phyloP scores from a whole-genome alignment of 2,329 filamentous ascomycete species.

The Hypoxylon sp. region DNA sequence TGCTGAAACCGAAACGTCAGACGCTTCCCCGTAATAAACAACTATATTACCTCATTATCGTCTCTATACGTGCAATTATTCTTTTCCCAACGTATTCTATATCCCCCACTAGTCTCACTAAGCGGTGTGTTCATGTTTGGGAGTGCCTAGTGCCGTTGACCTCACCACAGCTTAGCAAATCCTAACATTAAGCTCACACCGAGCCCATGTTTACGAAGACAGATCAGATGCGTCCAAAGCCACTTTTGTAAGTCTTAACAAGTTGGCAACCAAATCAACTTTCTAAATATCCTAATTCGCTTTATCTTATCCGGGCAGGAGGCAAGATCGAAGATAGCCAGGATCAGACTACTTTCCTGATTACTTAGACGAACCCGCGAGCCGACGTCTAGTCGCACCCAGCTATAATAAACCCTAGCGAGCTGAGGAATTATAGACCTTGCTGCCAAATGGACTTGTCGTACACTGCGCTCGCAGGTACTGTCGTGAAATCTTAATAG shows the following conservation, averaged over 20 bases:
- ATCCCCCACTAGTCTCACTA: not conserved
- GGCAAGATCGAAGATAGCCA: not conserved
- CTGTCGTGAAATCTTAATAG: not conserved
- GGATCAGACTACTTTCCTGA: not conserved
- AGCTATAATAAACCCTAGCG: not conserved
- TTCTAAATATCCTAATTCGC: not conserved
- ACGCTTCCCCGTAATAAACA: not conserved
- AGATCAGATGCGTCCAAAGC: not conserved
- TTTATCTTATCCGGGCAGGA: not conserved
- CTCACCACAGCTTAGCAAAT: not conserved
- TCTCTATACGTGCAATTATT: not conserved
- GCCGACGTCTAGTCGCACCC: not conserved
- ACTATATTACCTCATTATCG: not conserved
- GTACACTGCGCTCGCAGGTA: not conserved
- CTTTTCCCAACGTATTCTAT: not conserved
- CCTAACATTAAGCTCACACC: not conserved
- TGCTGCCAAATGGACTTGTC: not conserved
- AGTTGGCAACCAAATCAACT: not conserved
- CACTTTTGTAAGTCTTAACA: not conserved
- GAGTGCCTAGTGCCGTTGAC: not conserved
- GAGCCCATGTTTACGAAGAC: not conserved
- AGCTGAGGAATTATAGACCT: not conserved
- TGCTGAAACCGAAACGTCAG: not conserved
- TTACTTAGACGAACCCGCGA: not conserved
- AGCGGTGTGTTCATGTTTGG: not conserved